Conservation (phyloP, 1,139 yeast genomes). For the Suhomyces terraborum region DNA sequence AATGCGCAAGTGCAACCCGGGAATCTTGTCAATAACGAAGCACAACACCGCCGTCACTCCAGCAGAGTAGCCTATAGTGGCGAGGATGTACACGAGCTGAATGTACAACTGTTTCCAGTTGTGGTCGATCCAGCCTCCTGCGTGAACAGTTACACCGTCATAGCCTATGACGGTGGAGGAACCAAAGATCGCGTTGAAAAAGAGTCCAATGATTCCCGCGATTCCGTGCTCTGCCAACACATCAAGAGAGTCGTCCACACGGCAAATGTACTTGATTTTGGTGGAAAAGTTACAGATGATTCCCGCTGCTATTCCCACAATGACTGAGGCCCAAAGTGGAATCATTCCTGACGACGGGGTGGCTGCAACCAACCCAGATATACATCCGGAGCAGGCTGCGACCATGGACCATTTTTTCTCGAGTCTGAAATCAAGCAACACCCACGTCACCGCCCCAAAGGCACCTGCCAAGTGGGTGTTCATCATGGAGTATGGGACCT, state of each 20-base stretch:
- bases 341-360: constrained; percentile 93
- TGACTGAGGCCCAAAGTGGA: constrained; percentile 88
- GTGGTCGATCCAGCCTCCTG: constrained; percentile 90
- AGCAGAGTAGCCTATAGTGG: constrained; percentile 73
- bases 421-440: constrained; percentile 80
- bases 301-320: constrained; percentile 81
- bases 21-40: constrained; percentile 71
- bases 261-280: constrained; percentile 75
- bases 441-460: constrained; percentile 92
- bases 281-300: constrained; percentile 88
- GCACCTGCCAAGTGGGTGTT: constrained; percentile 90
- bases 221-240: constrained; percentile 97
- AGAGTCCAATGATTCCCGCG: constrained; percentile 87
- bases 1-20: constrained; percentile 80
- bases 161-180: constrained; percentile 87
- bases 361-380: constrained; percentile 94
- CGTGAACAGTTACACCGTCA: constrained; percentile 78
- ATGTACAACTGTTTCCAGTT: constrained; percentile 90
- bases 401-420: constrained; percentile 94
- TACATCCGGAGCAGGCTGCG: constrained; percentile 92
- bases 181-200: constrained; percentile 87
- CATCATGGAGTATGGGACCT: constrained; percentile 82
- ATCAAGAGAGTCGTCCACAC: constrained; percentile 92
- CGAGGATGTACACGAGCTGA: constrained; percentile 80
- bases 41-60: constrained; percentile 80